Base-by-base conservation (phyloP, 768 basidiomycete genomes). In the Leucosporidium creatinivorum region DNA sequence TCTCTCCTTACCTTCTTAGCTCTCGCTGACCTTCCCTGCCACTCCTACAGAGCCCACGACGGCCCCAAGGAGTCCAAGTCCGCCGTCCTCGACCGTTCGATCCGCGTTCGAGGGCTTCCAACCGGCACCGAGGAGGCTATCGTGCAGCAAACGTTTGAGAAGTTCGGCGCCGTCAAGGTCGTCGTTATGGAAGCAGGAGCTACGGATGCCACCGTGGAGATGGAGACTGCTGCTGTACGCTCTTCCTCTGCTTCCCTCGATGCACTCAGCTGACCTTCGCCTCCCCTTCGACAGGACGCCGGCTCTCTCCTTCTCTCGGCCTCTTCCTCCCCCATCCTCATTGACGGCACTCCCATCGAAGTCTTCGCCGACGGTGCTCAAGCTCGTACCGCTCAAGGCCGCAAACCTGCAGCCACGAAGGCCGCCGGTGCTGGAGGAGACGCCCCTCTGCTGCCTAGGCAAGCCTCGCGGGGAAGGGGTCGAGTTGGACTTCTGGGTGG, bases 111-210 rank as follows among this genome's bases (percentile, higher is more conserved):
- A 26, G 86, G 86, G 60, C 81, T 99, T 26, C 90, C 91, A 0
- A 75, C 83, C 4, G 84, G 80, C 15, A 86, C 90, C 7, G 90
- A 96, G 75, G 96, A 98, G 76, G 94, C 89, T 3, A 80, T 98
- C 1, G 78, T 99, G 30, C 94, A 99, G 73, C 96, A 98, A 80
- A 80, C 81, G 0, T 79, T 99, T 6, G 91, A 93, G 76, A 94
- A 91, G 78, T 76, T 88, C 50, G 84, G 84, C 1, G 77, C 80
- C 4, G 79, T 81, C 6, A 83, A 90, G 50, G 85, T 84, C 60
- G 85, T 92, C 8, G 84, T 91, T n/a, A 68, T 3, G 87, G 92
- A 76, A 81, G 94, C 8, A 86, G 92, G 72, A 76, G 79, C 9
- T 84, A 86, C 66, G 77, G 79, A 82, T 57, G 82, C 81, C 2